Evolutionary conservation across 495 filamentous ascomycete species (phyloP).

Genomic region (Xylaria bambusicola): DNA sequence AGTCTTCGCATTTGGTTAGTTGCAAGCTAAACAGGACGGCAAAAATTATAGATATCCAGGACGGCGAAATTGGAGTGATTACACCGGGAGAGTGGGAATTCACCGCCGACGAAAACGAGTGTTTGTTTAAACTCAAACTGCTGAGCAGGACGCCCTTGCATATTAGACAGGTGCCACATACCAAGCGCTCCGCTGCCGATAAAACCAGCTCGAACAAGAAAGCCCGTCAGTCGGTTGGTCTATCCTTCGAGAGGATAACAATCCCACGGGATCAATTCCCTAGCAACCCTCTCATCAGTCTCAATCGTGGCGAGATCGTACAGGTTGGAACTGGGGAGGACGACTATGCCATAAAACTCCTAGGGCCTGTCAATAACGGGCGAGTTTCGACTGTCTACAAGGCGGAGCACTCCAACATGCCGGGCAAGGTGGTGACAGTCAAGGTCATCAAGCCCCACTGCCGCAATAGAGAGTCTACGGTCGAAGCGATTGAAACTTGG

Average conservation of each 20-base stretch:
- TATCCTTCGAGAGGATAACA: background rate
- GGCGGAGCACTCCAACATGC: background rate
- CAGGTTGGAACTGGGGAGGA: background rate
- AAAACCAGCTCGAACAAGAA: background rate
- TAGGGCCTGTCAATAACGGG: background rate
- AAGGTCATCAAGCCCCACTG: constrained; percentile 4
- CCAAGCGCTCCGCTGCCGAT: background rate
- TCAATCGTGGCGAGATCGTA: background rate
- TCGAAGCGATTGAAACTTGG: constrained; percentile 3
- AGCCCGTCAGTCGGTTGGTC: background rate
- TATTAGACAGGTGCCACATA: background rate
- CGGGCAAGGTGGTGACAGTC: background rate
- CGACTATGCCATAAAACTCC: background rate
- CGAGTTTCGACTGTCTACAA: background rate
- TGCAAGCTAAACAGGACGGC: too few relatives aligned
- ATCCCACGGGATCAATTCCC: background rate
- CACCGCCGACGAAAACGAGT: background rate
- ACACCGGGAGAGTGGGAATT: background rate
- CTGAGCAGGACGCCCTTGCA: background rate
- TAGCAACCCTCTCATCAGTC: constrained; percentile 2
- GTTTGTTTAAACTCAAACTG: background rate
- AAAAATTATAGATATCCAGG: too few relatives aligned
- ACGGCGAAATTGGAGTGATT: too few relatives aligned
- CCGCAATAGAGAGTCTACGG: background rate
- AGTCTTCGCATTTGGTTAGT: background rate